Evolutionary conservation across 2,329 filamentous ascomycete genomes (phyloP), one percentile per base, ranked within the genome.

Genomic region (Trichoderma atrobrunneum): DNA sequence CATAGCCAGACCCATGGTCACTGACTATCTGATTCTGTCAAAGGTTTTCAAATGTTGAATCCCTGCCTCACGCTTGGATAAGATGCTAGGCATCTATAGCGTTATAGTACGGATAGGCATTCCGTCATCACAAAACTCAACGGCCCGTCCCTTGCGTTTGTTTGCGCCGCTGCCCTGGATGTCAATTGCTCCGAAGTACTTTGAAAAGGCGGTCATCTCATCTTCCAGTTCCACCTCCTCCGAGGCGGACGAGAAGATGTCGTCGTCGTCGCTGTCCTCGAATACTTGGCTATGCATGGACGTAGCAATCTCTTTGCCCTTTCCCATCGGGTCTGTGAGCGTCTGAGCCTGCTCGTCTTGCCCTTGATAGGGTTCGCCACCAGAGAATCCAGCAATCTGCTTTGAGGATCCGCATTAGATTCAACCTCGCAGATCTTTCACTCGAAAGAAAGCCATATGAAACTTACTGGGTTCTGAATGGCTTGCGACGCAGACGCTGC

Each of bases 271-370:
- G 57, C 66, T 70, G 28, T 61, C 56, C 3, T 70, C 66, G 18
- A 70, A 70, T 16, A 70, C 66, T 28, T 70, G 66, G 39, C 66
- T 70, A 10, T 62, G n/a, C 34, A 70, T 21, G n/a, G 66, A 70
- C 11, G 39, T 18, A 1, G 51, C 48, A 16, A 30, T 34, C 21
- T 34, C 54, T 5, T 67, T 64, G 61, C 36, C 39, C 6, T 64
- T 57, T 24, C 16, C 57, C 30, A 21, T 32, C n/a, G n/a, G 57
- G 16, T 61, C 8, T 7, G 51, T 43, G 28, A 62, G 64, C 6
- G 64, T 57, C 32, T 39, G 48, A 14, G 64, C n/a, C 14, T 70
- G 30, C 1, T 70, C 66, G 28, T 36, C 56, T 54, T 18, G 57
- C 66, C 66, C 30, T 8, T 62, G 66, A 8, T 54, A 12, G 21